phyloP scores from a whole-genome alignment of 441 rosid genomes.

The Populus hybrid region DNA sequence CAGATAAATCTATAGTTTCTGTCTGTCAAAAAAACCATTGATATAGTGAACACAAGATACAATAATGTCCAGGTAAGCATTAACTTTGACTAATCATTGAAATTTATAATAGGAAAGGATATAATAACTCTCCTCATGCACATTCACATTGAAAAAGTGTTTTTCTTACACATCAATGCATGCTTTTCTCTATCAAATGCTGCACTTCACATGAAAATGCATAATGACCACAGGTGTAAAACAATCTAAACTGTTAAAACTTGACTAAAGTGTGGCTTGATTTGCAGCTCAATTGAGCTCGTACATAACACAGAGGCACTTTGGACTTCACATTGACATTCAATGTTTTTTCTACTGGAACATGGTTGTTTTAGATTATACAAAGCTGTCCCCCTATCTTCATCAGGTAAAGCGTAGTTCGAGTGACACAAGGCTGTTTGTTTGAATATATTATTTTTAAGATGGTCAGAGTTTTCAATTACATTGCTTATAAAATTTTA shows the following conservation, averaged over 20 bases:
- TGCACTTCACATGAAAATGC: neutral
- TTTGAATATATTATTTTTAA: neutral
- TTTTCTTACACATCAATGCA: neutral
- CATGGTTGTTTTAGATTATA: neutral
- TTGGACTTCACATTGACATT: neutral
- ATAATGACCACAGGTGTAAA: neutral
- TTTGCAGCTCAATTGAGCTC: neutral
- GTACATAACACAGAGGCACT: neutral
- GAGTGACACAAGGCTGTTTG: neutral
- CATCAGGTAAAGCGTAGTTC: neutral
- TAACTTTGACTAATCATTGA: neutral
- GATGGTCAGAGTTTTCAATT: neutral
- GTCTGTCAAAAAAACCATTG: conserved; percentile 47
- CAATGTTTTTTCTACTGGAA: neutral
- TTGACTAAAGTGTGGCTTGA: neutral
- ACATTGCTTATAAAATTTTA: neutral
- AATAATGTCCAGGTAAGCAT: neutral
- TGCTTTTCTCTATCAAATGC: neutral
- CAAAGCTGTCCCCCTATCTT: neutral
- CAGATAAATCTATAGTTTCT: conserved; percentile 78
- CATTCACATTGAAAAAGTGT: neutral
- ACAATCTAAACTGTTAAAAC: neutral
- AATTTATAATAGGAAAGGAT: neutral
- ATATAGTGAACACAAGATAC: neutral
- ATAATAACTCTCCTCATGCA: neutral